These are phyloP conservation scores for Candida sanyiensis DNA, from an alignment of 805 yeast genomes.

Conservation along the genomic window DNA sequence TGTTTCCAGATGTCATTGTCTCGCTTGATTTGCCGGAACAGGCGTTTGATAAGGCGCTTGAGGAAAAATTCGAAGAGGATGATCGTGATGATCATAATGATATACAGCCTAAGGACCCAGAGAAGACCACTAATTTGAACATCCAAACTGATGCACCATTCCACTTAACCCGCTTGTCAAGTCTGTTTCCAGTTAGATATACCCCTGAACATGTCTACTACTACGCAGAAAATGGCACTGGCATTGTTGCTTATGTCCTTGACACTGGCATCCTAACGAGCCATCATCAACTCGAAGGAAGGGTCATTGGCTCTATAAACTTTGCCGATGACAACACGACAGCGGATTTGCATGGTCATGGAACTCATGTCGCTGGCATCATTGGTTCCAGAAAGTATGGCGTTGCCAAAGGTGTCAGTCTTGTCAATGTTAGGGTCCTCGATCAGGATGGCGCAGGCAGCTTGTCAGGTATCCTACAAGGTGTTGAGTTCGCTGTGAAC, in stretches of 20 bases:
- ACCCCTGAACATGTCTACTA: slow-evolving; percentile 31
- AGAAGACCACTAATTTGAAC: neutral
- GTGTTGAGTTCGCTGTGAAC: slow-evolving; percentile 60
- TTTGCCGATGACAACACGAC: slow-evolving; percentile 40
- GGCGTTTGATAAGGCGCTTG: too few species aligned
- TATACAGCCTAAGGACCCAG: too few species aligned
- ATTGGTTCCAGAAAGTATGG: slow-evolving; percentile 78
- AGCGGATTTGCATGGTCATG: slow-evolving; percentile 73
- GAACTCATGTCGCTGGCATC: slow-evolving; percentile 90
- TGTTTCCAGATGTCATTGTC: slow-evolving; percentile 38
- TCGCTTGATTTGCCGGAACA: too few species aligned
- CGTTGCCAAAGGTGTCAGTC: slow-evolving; percentile 62
- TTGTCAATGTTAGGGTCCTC: slow-evolving; percentile 69
- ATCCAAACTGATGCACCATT: neutral
- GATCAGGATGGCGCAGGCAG: slow-evolving; percentile 62
- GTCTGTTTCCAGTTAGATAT: neutral
- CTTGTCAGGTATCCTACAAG: slow-evolving; percentile 53
- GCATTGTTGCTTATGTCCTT: slow-evolving; percentile 66
- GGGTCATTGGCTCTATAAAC: slow-evolving; percentile 56
- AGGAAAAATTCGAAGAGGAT: too few species aligned
- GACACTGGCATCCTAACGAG: slow-evolving; percentile 71
- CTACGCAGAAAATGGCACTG: slow-evolving; percentile 49
- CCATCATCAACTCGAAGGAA: slow-evolving; percentile 56
- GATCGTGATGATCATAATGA: too few species aligned
- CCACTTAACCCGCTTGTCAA: neutral